Evolutionary conservation across 257 asterid species (phyloP).

Genomic region (Fraxinus pennsylvanica): DNA sequence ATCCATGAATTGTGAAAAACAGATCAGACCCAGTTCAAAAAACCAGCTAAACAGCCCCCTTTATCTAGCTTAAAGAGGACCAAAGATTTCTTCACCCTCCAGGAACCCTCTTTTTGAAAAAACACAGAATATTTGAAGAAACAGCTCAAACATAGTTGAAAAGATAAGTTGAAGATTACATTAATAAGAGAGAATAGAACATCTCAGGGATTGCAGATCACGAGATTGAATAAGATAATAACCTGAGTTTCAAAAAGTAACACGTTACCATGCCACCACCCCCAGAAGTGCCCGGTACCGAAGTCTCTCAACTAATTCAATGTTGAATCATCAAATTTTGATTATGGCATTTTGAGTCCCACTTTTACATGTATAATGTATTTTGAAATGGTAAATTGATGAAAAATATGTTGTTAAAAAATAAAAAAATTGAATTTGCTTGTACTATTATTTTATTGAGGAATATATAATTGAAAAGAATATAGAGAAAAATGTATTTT

Average conservation of each 20-base stretch:
- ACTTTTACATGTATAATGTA: too few relatives aligned
- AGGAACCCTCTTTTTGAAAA: slow-evolving; percentile 21
- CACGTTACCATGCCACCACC: slow-evolving; percentile 14
- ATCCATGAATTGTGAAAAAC: not conserved
- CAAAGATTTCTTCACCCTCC: slow-evolving; percentile 18
- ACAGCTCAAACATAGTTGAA: slow-evolving; percentile 31
- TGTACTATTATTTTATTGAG: too few relatives aligned
- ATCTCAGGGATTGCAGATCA: slow-evolving; percentile 34
- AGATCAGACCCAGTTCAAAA: slow-evolving; percentile 6
- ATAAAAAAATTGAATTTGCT: too few relatives aligned
- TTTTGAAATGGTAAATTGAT: too few relatives aligned
- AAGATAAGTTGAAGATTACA: slow-evolving; percentile 31
- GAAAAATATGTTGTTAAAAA: too few relatives aligned
- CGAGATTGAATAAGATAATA: slow-evolving; percentile 35
- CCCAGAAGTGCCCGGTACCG: slow-evolving; percentile 43
- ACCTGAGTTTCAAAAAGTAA: slow-evolving; percentile 40
- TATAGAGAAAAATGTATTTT: too few relatives aligned
- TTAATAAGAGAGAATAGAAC: slow-evolving; percentile 3
- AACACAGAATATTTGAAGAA: slow-evolving; percentile 27
- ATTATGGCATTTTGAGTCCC: too few relatives aligned
- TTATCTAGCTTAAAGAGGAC: not conserved
- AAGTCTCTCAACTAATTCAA: slow-evolving; percentile 41
- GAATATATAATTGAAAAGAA: too few relatives aligned
- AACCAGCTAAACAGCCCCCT: slow-evolving; percentile 16
- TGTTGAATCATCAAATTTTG: not conserved